Evolutionary conservation across 2,329 filamentous ascomycete species (phyloP).

Genomic region (Claviceps digitariae): DNA sequence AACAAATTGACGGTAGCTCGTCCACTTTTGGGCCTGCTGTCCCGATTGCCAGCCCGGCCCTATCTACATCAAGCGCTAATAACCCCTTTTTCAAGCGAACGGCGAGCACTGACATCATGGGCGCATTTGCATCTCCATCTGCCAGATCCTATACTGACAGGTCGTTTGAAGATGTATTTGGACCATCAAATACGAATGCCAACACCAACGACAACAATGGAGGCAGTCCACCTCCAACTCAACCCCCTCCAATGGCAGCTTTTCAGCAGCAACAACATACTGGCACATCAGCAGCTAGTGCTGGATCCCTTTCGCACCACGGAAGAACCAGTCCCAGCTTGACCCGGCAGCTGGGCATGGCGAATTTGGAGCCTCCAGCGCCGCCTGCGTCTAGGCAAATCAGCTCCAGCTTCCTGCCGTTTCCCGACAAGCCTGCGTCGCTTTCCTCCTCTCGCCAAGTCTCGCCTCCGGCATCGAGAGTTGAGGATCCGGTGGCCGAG

Average conservation of each 20-base stretch:
- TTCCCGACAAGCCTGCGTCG: constrained; percentile 53
- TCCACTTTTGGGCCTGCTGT: constrained; percentile 29
- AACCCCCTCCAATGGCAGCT: constrained; percentile 19
- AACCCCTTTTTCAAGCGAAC: constrained; percentile 87
- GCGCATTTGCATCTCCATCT: constrained; percentile 36
- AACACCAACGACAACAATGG: neutral
- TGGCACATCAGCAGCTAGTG: constrained; percentile 39
- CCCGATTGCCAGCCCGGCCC: constrained; percentile 56
- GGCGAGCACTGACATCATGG: constrained; percentile 46
- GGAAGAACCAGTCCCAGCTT: constrained; percentile 49
- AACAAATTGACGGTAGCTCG: constrained; percentile 37
- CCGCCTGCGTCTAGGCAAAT: constrained; percentile 65
- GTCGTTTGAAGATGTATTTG: constrained; percentile 79
- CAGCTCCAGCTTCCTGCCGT: constrained; percentile 61
- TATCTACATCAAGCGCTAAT: constrained; percentile 59
- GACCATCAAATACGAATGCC: constrained; percentile 44
- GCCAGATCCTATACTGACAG: constrained; percentile 42
- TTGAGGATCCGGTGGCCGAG: constrained; percentile 41
- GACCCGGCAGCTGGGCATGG: constrained; percentile 48
- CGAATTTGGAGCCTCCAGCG: constrained; percentile 42
- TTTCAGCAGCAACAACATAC: constrained; percentile 43
- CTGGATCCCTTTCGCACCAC: constrained; percentile 29
- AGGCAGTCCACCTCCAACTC: neutral
- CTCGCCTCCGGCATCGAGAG: constrained; percentile 48
- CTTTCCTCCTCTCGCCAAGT: constrained; percentile 66